Evolutionary conservation across 1,284 basidiomycete species (phyloP).

Genomic region (Tilletia setariae): DNA sequence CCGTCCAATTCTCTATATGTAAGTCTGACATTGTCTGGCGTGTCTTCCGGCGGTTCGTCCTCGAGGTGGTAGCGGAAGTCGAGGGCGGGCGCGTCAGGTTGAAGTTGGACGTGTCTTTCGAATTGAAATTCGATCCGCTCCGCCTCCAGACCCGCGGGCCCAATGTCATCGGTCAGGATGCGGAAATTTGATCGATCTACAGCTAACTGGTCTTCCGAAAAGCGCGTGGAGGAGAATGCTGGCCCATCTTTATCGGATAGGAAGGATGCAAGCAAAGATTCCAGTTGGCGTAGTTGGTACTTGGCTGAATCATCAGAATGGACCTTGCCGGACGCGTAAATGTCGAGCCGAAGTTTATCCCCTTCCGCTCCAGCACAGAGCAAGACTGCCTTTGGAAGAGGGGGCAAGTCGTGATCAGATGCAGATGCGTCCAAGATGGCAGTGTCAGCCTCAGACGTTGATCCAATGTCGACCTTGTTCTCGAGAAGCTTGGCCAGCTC

Average conservation of each 20-base stretch:
- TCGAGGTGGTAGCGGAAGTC: slow-evolving; percentile 40
- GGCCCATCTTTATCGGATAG: slow-evolving; percentile 21
- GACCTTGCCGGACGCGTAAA: slow-evolving; percentile 27
- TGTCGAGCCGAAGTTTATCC: background rate
- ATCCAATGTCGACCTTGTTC: slow-evolving; percentile 2
- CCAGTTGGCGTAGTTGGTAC: slow-evolving; percentile 33
- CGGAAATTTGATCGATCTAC: slow-evolving; percentile 30
- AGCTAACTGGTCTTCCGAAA: slow-evolving; percentile 30
- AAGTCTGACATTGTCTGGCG: slow-evolving; percentile 21
- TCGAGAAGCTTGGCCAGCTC: slow-evolving; percentile 24
- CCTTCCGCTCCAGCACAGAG: background rate
- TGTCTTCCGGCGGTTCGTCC: slow-evolving; percentile 13
- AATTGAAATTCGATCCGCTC: slow-evolving; percentile 42
- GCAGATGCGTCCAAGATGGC: background rate
- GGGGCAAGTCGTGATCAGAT: background rate
- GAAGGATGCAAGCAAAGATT: slow-evolving; percentile 31
- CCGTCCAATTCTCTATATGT: slow-evolving; percentile 42
- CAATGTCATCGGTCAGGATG: background rate
- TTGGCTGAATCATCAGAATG: slow-evolving; percentile 34
- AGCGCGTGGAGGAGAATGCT: slow-evolving; percentile 29
- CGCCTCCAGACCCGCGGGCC: slow-evolving; percentile 29
- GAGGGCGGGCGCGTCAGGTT: slow-evolving; percentile 36
- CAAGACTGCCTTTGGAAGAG: background rate
- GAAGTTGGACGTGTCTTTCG: slow-evolving; percentile 30
- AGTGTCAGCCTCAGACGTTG: background rate